Conservation (phyloP, 2,329 filamentous ascomycete genomes). For the Aspergillus pseudonomiae region DNA sequence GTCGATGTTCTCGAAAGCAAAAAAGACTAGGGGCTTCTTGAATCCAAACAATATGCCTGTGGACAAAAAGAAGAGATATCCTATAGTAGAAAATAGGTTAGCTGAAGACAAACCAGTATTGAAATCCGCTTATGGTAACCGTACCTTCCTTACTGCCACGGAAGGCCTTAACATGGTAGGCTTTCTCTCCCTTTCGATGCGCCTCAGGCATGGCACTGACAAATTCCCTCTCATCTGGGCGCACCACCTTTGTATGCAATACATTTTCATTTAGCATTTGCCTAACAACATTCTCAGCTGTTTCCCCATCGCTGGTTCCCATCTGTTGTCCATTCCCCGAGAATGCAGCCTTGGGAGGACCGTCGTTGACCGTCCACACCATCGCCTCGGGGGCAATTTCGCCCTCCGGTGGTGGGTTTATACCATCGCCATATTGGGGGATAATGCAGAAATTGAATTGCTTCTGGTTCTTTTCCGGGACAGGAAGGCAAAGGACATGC, state of each 20-base stretch:
- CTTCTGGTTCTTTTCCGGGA: constrained; percentile 66
- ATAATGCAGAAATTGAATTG: constrained; percentile 67
- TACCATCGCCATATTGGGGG: constrained; percentile 54
- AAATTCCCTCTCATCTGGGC: constrained; percentile 61
- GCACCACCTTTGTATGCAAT: constrained; percentile 50
- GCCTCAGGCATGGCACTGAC: constrained; percentile 62
- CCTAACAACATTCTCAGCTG: constrained; percentile 48
- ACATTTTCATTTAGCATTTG: constrained; percentile 55
- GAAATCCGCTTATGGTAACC: constrained; percentile 12
- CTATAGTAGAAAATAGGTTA: constrained; percentile 35
- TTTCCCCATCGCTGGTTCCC: constrained; percentile 49
- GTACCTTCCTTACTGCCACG: constrained; percentile 67
- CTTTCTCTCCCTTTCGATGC: constrained; percentile 65
- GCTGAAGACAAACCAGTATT: neutral
- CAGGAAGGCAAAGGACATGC: constrained; percentile 63
- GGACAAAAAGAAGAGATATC: constrained; percentile 65
- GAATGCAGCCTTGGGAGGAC: constrained; percentile 50
- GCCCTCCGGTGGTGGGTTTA: constrained; percentile 49
- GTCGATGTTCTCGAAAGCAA: constrained; percentile 62
- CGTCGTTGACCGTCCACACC: constrained; percentile 63
- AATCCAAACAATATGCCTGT: constrained; percentile 66
- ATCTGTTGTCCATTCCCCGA: constrained; percentile 47
- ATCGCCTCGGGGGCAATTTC: constrained; percentile 55
- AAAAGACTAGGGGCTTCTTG: constrained; percentile 67
- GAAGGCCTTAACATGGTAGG: constrained; percentile 66